Conservation (phyloP, 2,329 filamentous ascomycete genomes). For the Epichloe aotearoae region DNA sequence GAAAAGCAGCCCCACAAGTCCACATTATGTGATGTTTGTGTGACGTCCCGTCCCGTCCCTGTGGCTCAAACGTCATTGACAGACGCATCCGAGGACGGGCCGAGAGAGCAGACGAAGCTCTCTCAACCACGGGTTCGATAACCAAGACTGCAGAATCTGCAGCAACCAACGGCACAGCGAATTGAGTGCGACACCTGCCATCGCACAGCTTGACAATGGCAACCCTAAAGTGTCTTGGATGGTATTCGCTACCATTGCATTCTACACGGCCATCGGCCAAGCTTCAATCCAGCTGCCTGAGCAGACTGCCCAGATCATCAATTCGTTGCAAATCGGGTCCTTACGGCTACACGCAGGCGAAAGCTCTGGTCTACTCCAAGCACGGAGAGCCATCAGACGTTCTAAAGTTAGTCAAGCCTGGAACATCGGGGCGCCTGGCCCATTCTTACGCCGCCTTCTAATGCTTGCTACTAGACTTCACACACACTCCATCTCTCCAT, state of each 20-base stretch:
- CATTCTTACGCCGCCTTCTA: not conserved
- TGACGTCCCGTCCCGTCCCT: too few relatives aligned
- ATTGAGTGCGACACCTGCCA: not conserved
- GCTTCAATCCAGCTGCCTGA: conserved; percentile 6
- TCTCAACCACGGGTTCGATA: not conserved
- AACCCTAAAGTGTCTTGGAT: conserved; percentile 11
- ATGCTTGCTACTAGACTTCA: conserved; percentile 43
- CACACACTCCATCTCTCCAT: conserved; percentile 63
- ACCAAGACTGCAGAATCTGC: not conserved
- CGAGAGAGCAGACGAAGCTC: not conserved
- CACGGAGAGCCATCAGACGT: conserved; percentile 66
- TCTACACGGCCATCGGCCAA: conserved; percentile 12
- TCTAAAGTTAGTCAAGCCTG: conserved; percentile 33
- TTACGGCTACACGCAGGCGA: conserved; percentile 75
- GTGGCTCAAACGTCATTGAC: not conserved
- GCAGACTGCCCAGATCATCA: conserved; percentile 13
- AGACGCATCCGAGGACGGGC: conserved; percentile 1
- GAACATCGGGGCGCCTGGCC: not conserved
- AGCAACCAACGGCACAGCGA: not conserved
- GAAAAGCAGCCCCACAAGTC: too few relatives aligned
- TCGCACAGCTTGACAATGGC: conserved; percentile 10
- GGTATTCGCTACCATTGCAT: conserved; percentile 11
- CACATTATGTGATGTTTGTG: too few relatives aligned
- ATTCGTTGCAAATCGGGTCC: conserved; percentile 42
- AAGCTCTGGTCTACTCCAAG: conserved; percentile 63